Base-by-base conservation (phyloP, 2,329 filamentous ascomycete genomes). In the Trichophyton benhamiae region DNA sequence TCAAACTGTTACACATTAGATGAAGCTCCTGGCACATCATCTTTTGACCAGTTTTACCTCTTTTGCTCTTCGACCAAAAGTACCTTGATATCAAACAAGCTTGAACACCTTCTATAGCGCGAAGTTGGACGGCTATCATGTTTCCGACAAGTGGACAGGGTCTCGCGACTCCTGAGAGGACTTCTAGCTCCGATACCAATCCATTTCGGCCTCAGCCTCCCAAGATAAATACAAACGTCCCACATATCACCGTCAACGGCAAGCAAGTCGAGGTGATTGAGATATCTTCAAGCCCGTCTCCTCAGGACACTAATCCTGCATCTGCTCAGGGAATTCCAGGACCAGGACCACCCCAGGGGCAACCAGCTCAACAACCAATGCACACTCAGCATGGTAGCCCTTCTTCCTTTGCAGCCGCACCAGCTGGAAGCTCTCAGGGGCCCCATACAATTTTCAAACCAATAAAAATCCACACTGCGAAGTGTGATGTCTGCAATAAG, bases 401-500 rank as follows among this genome's bases (percentile, higher is more conserved):
- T 42, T 15, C 20, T 15, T 8, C 55, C 7, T 41, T 17, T 15
- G 1, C 33, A 9, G 38, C 20, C 15, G 25, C 41, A 33, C 25
- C 42, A 17, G 17, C 41, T 9, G 25, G 41, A 3, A 30, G 30
- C 58, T 9, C 27, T 3, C 58, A n/a, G 33, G 9, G 33, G 8
- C 55, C 59, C 25, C 67, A 69, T 60, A 66, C 62, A 6, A 63
- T 60, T 7, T 75, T 74, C 64, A 64, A 64, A n/a, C 58, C 65
- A 6, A 63, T 75, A 13, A 57, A 60, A 3, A 70, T 71, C 7
- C 70, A 71, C 60, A 75, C 72, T 0, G 72, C 71, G 0, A 74
- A 74, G 62, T 76, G 74, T 58, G 74, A 76, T 58, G 42, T 69
- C 1, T 76, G 74, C 65, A 69, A 71, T 42, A 57, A 59, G 1